Base-by-base conservation (phyloP, 2,329 filamentous ascomycete genomes). In the Exophiala lecanii-corni region DNA sequence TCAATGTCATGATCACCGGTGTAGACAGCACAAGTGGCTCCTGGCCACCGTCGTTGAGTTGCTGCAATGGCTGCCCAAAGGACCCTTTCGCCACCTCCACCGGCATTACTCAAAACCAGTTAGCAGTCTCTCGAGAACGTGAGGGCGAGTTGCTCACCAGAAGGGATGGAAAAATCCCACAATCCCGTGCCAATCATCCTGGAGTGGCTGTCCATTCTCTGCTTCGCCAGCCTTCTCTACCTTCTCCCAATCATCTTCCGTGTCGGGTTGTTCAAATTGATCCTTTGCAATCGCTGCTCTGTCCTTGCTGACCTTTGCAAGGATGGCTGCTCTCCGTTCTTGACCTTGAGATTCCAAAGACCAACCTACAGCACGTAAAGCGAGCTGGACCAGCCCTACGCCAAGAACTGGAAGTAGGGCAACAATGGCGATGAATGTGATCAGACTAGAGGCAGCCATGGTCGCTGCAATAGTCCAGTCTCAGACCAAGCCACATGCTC, bases 131-230 rank as follows among this genome's bases (percentile, higher is more conserved):
- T n/a, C 45, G 20, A 35, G 31, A 31, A 35, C 18, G 10, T 35
- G 15, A 33, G 10, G 7, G 13, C 18, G 43, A 20, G 5, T 25
- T 3, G 60, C 75, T 51, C 71, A 91, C 86, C 92, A 97, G 64
- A 96, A 98, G 1, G 92, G 92, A 64, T 98, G 92, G 62, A 98
- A 95, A 74, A 98, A 97, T 35, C 88, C 92, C 50, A 97, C 79
- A 40, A 96, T 81, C 21, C 89, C 89, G 49, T 82, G 74, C 86
- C 86, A 96, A 34, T 84, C 74, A 53, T 75, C 70, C 45, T 75
- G 71, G 9, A 62, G 59, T 44, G 61, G 37, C 19, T 43, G 63
- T 34, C 64, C 71, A 52, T 70, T 72, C 36, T 62, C 60, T 17
- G 68, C 66, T 36, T 62, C 66, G 28, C 68, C 69, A 58, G 62